These are phyloP conservation scores for Neoscytalidium dimidiatum DNA, from an alignment of 2,329 filamentous ascomycete species.

Conservation along the genomic window DNA sequence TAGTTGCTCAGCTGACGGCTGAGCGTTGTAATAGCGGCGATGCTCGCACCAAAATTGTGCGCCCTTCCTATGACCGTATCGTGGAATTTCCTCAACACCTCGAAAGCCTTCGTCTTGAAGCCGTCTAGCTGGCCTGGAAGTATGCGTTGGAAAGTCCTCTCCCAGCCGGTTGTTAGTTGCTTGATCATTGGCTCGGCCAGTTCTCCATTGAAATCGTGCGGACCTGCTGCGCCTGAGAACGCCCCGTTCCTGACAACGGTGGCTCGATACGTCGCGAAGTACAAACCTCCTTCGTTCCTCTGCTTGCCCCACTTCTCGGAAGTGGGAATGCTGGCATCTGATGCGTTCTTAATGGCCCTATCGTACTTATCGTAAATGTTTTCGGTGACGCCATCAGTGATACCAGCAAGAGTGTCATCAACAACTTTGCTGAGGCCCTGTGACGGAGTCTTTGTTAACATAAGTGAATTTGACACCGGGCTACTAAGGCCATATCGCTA, in stretches of 20 bases:
- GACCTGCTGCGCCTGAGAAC: conserved; percentile 42
- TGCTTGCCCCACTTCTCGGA: conserved; percentile 39
- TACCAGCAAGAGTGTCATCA: conserved; percentile 38
- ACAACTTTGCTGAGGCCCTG: conserved; percentile 44
- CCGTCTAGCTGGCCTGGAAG: conserved; percentile 43
- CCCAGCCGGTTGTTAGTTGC: conserved; percentile 45
- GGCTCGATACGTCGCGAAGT: conserved; percentile 59
- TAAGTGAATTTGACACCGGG: neutral
- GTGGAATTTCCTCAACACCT: conserved; percentile 45
- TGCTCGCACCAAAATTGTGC: conserved; percentile 39
- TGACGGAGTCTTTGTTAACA: conserved; percentile 1
- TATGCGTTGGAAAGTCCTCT: conserved; percentile 45
- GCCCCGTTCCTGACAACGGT: conserved; percentile 54
- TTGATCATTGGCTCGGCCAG: conserved; percentile 42
- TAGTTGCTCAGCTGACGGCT: conserved; percentile 46
- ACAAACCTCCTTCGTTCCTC: conserved; percentile 48
- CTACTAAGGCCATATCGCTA: no score
- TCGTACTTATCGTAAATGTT: conserved; percentile 51
- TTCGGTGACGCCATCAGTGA: conserved; percentile 44
- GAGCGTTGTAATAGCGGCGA: conserved; percentile 44
- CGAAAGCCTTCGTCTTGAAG: conserved; percentile 36
- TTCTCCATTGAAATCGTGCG: conserved; percentile 45
- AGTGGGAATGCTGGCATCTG: conserved; percentile 37
- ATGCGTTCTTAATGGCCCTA: conserved; percentile 41
- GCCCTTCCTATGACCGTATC: conserved; percentile 43